Conservation (phyloP, 1,284 basidiomycete species). For the Ustilago nuda region DNA sequence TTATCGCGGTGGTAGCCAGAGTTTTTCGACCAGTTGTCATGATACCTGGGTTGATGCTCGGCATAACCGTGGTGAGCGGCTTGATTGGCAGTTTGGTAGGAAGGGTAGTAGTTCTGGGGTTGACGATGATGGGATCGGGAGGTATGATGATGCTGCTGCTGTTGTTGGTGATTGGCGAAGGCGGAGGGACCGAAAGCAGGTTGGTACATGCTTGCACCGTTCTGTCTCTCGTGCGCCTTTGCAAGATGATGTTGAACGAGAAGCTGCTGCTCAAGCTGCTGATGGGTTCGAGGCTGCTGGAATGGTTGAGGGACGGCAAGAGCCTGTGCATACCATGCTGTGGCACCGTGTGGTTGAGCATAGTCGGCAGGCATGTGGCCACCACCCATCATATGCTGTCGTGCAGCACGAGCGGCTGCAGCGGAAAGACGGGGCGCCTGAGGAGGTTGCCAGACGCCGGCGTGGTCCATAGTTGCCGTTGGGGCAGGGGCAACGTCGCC, state of each 20-base stretch:
- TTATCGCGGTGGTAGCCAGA: conserved; percentile 22
- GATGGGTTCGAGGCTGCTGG: conserved; percentile 49
- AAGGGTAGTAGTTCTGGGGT: conserved; percentile 14
- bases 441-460: conserved; percentile 44
- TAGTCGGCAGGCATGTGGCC: conserved; percentile 28
- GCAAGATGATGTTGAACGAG: conserved; percentile 54
- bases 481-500: conserved; percentile 11
- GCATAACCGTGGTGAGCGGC: conserved; percentile 9
- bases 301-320: conserved; percentile 20
- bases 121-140: conserved; percentile 22
- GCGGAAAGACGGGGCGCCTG: conserved; percentile 48
- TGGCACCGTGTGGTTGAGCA: conserved; percentile 16
- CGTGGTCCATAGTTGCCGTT: conserved; percentile 18
- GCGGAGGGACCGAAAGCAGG: conserved; percentile 11
- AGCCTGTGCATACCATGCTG: conserved; percentile 32
- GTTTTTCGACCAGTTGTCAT: conserved; percentile 22
- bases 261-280: conserved; percentile 56
- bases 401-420: conserved; percentile 43
- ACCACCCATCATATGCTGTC: conserved; percentile 22
- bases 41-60: conserved; percentile 20
- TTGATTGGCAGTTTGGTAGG: conserved; percentile 10
- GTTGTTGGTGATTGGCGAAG: conserved; percentile 9
- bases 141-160: conserved; percentile 15
- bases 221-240: conserved; percentile 44
- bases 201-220: conserved; percentile 16